A percentile compares a stretch with the other conserved stretches of the same genome.
Evolutionary conservation across 208 protist genomes (phyloP).

Genomic region (Histomonas meleagridis): DNA sequence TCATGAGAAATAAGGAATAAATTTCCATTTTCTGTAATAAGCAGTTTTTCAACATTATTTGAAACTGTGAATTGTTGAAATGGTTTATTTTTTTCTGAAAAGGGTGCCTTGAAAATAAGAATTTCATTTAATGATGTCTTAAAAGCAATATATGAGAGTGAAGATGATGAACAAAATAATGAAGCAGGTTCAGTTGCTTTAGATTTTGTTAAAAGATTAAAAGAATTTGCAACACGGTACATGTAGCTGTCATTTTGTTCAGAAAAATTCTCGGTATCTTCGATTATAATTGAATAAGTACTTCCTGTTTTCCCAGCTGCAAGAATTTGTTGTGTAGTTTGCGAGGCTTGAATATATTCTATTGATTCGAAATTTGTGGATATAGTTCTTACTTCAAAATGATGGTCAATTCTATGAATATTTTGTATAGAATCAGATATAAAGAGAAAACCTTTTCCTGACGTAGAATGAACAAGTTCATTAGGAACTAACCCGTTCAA

Average conservation of each 20-base stretch:
- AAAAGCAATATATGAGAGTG: not conserved
- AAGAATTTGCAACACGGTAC: not conserved
- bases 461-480: not conserved
- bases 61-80: not conserved
- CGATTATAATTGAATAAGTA: not conserved
- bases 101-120: not conserved
- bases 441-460: not conserved
- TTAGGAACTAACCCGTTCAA: not conserved
- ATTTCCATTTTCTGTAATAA: not conserved
- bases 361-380: not conserved
- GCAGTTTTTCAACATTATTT: not conserved
- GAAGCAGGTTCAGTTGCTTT: not conserved
- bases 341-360: not conserved
- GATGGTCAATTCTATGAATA: not conserved
- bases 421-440: not conserved
- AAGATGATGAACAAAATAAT: not conserved
- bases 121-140: not conserved
- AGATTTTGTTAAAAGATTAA: not conserved
- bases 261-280: not conserved
- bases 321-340: not conserved
- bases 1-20: not conserved
- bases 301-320: not conserved
- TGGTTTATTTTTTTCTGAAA: not conserved
- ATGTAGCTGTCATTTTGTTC: not conserved
- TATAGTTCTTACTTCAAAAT: not conserved